A percentile compares a stretch with the other conserved stretches of the same genome.
Evolutionary conservation across 2,329 filamentous ascomycete species (phyloP).

Genomic region (Colletotrichum orbiculare): DNA sequence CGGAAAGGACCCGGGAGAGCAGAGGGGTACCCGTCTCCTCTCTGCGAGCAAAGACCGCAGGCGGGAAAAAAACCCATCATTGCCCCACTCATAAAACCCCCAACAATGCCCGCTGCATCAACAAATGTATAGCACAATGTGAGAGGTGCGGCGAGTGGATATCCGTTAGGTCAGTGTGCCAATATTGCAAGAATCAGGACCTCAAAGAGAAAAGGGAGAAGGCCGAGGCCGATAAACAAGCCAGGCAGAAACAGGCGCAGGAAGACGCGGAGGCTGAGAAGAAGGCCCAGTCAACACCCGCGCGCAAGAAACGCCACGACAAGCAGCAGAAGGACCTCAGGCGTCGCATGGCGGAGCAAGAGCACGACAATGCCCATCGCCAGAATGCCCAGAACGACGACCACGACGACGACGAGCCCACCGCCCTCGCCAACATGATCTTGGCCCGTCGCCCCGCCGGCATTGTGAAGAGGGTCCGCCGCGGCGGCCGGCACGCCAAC

Average conservation of each 20-base stretch:
- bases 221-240: too few relatives aligned
- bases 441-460: background rate
- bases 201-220: background rate
- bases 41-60: background rate
- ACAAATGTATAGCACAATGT: constrained; percentile 5
- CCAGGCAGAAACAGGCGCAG: background rate
- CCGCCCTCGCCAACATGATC: background rate
- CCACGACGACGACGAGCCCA: background rate
- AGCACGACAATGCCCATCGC: background rate
- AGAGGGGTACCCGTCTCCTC: constrained; percentile 3
- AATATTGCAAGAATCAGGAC: background rate
- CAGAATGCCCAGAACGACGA: background rate
- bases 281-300: too few relatives aligned
- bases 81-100: background rate
- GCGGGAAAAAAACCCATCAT: constrained; percentile 18
- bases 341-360: too few relatives aligned
- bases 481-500: background rate
- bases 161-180: constrained; percentile 6
- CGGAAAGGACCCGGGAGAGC: background rate
- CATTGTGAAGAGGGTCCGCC: constrained; percentile 12
- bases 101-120: background rate
- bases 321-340: background rate
- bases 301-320: too few relatives aligned
- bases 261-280: background rate
- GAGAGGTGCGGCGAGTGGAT: background rate